A percentile compares a stretch with the other conserved stretches of the same genome.
Evolutionary conservation across 371 early-diverging fungal genomes (phyloP).

Genomic region (Mucor lusitanicus): DNA sequence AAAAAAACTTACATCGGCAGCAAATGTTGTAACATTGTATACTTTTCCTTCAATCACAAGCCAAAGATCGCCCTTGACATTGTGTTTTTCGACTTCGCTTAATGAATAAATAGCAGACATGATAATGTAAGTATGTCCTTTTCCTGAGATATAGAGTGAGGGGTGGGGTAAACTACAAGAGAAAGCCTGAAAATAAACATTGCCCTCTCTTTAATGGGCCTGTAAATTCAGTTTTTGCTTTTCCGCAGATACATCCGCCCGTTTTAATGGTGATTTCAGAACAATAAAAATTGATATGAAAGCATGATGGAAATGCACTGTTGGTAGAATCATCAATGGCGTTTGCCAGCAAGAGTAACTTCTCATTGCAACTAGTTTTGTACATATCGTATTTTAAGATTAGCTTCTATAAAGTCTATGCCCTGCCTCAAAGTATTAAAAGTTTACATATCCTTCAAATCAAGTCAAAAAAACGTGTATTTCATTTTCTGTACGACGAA

Average conservation of each 20-base stretch:
- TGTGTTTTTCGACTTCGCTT: slow-evolving; percentile 63
- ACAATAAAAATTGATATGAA: background rate
- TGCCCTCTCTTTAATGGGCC: background rate
- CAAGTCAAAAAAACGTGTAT: background rate
- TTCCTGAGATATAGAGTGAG: background rate
- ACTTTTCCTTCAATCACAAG: slow-evolving; percentile 79
- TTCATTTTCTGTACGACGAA: background rate
- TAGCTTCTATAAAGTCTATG: background rate
- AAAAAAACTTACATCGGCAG: slow-evolving; percentile 64
- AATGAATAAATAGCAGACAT: slow-evolving; percentile 10
- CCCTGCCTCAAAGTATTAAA: background rate
- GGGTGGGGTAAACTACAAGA: background rate
- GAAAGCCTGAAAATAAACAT: background rate
- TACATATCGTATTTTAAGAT: background rate
- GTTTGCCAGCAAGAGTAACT: background rate
- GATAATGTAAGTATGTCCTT: background rate
- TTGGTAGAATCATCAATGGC: background rate
- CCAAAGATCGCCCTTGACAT: slow-evolving; percentile 59
- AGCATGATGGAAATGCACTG: background rate
- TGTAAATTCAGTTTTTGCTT: background rate
- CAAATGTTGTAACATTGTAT: slow-evolving; percentile 80
- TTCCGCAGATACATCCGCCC: background rate
- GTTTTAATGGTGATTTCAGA: background rate
- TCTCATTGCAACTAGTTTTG: too few relatives aligned
- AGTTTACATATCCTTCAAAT: background rate